Evolutionary conservation across 345 rosid genomes (phyloP), one percentile per base, ranked within the genome.

Genomic region (Euphorbia tirucalli): DNA sequence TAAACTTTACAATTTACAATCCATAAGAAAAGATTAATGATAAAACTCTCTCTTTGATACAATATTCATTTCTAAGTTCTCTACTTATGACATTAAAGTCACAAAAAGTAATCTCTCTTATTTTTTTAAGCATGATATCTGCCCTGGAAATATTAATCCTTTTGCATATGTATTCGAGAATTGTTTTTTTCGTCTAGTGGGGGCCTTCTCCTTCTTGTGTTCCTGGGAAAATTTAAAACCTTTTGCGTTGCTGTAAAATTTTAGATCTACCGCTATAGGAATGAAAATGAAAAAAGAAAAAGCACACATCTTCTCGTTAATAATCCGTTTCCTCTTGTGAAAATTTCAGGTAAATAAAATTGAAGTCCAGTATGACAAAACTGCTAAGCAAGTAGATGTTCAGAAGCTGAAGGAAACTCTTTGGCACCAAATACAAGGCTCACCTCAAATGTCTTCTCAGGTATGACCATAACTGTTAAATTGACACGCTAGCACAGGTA

Each of bases 351-450:
- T 92, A 66, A 84, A 79, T 68, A 94, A 92, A 78, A 84, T 87
- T 67, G 97, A 92, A 66, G 96, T 92, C 37, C 81, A 85, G 61
- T 94, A 90, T 78, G 98, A 94, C 76, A 90, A 85, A 79, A 87
- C 92, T 67, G 87, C 96, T 50, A 94, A 92, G 82, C 98, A 87
- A 92, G 96, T 94, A 50, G 97, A 92, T 70, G 97, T 92, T 70
- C 97, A 92, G 82, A 74, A 74, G 48, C 85, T 94, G 61, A 94
- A 94, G 80, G 92, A 86, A 83, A 89, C 92, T 60, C 87, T 95
- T 35, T 92, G 97, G 99, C 88, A 78, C 52, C 91, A 83, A 44
- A 81, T 92, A 28, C 87, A 84, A 61, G 85, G 70, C 63, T 79
- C 90, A 61, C 83, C 89, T 19, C 79, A 81, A 81, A 32, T 58